Evolutionary conservation across 2,329 filamentous ascomycete genomes (phyloP).

Genomic region (Chaetothyriales sp.): DNA sequence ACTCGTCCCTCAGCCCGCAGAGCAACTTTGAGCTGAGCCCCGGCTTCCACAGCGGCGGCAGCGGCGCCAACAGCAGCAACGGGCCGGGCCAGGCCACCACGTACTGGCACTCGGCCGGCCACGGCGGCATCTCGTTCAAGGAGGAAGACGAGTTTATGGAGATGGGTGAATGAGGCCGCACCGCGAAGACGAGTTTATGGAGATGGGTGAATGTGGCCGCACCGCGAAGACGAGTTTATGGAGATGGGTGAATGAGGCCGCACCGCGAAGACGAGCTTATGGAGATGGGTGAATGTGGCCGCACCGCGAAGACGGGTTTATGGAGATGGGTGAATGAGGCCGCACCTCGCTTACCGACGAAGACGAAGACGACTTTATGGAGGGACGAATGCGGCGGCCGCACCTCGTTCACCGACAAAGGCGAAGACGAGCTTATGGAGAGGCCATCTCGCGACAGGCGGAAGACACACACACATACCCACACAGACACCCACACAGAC

Average conservation of each 20-base stretch:
- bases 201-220: too few relatives aligned
- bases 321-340: slow-evolving; percentile 40
- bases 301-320: slow-evolving; percentile 80
- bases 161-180: slow-evolving; percentile 21
- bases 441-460: too few relatives aligned
- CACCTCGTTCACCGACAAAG: too few relatives aligned
- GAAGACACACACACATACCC: background rate
- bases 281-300: slow-evolving; percentile 1
- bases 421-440: too few relatives aligned
- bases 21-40: slow-evolving; percentile 50
- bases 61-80: slow-evolving; percentile 40
- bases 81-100: slow-evolving; percentile 32
- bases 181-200: too few relatives aligned
- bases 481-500: background rate
- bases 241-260: too few relatives aligned
- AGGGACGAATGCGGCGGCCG: too few relatives aligned
- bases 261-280: too few relatives aligned
- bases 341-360: too few relatives aligned
- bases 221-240: too few relatives aligned
- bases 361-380: too few relatives aligned
- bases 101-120: slow-evolving; percentile 38
- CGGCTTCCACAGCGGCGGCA: slow-evolving; percentile 58
- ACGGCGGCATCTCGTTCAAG: slow-evolving; percentile 62
- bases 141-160: slow-evolving; percentile 90
- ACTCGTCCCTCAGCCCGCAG: slow-evolving; percentile 40